A percentile compares a stretch with the other conserved stretches of the same genome.
Evolutionary conservation across 257 asterid species (phyloP).

Genomic region (Plantago ovata): DNA sequence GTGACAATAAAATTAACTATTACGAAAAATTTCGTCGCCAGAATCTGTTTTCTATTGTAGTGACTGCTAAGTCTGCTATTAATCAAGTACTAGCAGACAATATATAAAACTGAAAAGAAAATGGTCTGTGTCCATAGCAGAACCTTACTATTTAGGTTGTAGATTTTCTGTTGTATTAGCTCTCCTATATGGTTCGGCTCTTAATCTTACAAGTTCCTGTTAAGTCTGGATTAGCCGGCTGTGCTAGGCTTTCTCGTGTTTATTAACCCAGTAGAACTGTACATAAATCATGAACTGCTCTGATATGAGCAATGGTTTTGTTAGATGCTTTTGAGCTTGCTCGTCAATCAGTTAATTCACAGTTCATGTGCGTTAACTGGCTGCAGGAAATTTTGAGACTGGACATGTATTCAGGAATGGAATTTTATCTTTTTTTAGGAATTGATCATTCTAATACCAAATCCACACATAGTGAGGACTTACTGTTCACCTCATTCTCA

Average conservation of each 20-base stretch:
- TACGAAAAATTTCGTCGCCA: no score
- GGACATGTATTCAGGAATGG: conserved; percentile 71
- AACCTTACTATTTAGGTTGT: not conserved
- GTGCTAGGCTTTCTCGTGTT: not conserved
- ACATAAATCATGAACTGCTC: conserved; percentile 24
- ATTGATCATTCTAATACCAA: conserved; percentile 52
- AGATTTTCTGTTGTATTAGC: not conserved
- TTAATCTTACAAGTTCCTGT: not conserved
- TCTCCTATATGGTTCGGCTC: not conserved
- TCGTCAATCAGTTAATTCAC: conserved; percentile 51
- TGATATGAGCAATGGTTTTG: conserved; percentile 34
- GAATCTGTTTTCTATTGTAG: no score
- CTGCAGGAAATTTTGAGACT: conserved; percentile 85
- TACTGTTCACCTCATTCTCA: conserved; percentile 36
- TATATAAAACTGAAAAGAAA: not conserved
- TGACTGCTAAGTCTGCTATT: no score
- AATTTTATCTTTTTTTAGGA: conserved; percentile 44
- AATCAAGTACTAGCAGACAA: no score
- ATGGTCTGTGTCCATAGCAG: not conserved
- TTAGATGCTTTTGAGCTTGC: conserved; percentile 34
- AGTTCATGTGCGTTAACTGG: conserved; percentile 64
- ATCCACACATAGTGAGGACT: conserved; percentile 40
- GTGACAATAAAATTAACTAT: no score
- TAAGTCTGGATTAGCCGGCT: conserved; percentile 50
- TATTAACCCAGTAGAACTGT: conserved; percentile 15